Evolutionary conservation across 1,284 basidiomycete genomes (phyloP).

Genomic region (Irpex sp.): DNA sequence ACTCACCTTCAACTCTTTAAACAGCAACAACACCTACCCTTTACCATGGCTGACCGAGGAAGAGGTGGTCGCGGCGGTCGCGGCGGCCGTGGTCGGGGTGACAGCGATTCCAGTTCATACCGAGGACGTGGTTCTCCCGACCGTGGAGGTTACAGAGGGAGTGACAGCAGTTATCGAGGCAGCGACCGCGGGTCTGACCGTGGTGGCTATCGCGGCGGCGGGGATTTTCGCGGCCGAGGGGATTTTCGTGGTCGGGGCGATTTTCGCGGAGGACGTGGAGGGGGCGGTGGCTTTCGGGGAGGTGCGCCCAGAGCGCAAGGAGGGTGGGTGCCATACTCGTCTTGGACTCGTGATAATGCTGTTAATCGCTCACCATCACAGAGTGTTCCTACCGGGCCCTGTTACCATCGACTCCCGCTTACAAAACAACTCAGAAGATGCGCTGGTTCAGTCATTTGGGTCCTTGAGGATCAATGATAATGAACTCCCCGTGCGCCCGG

Average conservation of each 20-base stretch:
- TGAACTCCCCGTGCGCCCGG: slow-evolving; percentile 64
- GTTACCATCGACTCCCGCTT: slow-evolving; percentile 60
- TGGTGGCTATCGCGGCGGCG: slow-evolving; percentile 9
- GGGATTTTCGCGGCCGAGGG: slow-evolving; percentile 19
- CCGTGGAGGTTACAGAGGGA: slow-evolving; percentile 5
- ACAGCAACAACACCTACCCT: background rate
- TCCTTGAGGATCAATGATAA: slow-evolving; percentile 36
- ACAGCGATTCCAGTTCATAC: slow-evolving; percentile 7
- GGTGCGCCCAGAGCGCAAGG: slow-evolving; percentile 38
- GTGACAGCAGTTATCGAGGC: background rate
- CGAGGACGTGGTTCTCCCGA: slow-evolving; percentile 1
- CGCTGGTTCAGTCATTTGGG: slow-evolving; percentile 49
- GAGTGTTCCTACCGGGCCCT: slow-evolving; percentile 49
- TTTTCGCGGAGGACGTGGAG: slow-evolving; percentile 25
- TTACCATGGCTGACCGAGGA: slow-evolving; percentile 5
- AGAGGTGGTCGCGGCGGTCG: slow-evolving; percentile 1
- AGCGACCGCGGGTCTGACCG: slow-evolving; percentile 7
- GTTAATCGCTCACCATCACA: slow-evolving; percentile 24
- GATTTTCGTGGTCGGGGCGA: slow-evolving; percentile 23
- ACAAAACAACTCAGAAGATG: slow-evolving; percentile 50
- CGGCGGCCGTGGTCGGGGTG: slow-evolving; percentile 15
- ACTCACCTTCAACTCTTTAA: background rate
- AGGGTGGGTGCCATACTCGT: slow-evolving; percentile 38
- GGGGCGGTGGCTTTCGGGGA: slow-evolving; percentile 27
- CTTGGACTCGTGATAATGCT: slow-evolving; percentile 2